Evolutionary conservation across 495 filamentous ascomycete species (phyloP), one percentile per base, ranked within the genome.

Genomic region (Penicillium desertorum): DNA sequence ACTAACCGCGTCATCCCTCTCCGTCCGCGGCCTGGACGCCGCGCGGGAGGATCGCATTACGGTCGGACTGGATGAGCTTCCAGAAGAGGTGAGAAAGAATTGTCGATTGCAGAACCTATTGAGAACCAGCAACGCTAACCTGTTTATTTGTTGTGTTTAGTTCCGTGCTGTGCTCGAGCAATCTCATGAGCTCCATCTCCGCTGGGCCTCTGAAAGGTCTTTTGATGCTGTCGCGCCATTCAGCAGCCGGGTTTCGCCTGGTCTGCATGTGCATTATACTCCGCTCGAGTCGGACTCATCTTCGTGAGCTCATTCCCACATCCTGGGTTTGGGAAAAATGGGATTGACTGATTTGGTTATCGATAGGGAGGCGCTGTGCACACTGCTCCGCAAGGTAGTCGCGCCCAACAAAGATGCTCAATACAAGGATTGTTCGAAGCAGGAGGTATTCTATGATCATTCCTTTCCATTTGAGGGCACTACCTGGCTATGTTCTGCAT

Each of bases 11-110:
- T 67, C 73, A 22, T 71, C 72, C 17, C 68, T 94, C 27, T 75
- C 72, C 25, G 73, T 86, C 27, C 70, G 83, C 34, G 59, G 60
- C 14, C 50, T 83, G 10, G 74, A 82, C 43, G 88, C 88, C 45
- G 86, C 84, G 32, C 84, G 89, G 60, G 91, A 98, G 71, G 89
- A 96, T 62, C 81, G 87, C 8, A 70, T 92, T 58, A 96, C 90
- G 2, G 74, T 94, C 59, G 77, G 80, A 51, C 71, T 89, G 45
- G 77, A 84, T 37, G 89, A 96, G 72, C 82, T 97, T 46, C 87
- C 90, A 0, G 60, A 68, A 20, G 87, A 91, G 72, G 86, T 87
- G 75, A 59, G 63, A 49, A 17, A 10, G 32, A 12, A 16, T 39
- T 23, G 19, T 20, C 7, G 23, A 10, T 5, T 19, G 3, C 16